Conservation (phyloP, 148 eudicot species). For the Rheum nobile region DNA sequence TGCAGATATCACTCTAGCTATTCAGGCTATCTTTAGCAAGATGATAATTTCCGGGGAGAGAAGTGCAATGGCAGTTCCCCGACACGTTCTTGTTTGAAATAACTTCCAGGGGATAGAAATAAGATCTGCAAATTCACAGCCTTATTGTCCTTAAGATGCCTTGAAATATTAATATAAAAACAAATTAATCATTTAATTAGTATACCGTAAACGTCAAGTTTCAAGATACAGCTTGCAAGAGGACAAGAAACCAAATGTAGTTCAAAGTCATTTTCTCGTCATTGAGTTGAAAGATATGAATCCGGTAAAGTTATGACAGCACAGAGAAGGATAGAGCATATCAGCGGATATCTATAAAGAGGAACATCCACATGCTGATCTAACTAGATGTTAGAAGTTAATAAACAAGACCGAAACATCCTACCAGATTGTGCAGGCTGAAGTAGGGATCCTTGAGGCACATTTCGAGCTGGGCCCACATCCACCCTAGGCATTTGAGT, state of each 20-base stretch:
- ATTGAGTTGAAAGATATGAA: neutral
- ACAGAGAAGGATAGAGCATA: neutral
- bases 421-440: constrained; percentile 39
- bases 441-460: constrained; percentile 38
- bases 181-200: neutral
- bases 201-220: neutral
- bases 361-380: neutral
- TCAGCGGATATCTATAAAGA: neutral
- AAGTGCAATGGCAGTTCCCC: neutral
- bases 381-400: neutral
- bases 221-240: neutral
- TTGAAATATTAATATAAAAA: neutral
- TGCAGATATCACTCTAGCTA: neutral
- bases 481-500: constrained; percentile 37
- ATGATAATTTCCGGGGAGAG: neutral
- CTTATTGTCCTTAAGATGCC: neutral
- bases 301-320: neutral
- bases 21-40: neutral
- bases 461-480: constrained; percentile 34
- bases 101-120: neutral
- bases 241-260: neutral
- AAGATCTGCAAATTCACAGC: constrained; percentile 4
- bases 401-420: constrained; percentile 5
- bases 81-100: neutral
- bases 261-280: neutral